Evolutionary conservation across 805 yeast species (phyloP).

Genomic region (Metschnikowia proteae): DNA sequence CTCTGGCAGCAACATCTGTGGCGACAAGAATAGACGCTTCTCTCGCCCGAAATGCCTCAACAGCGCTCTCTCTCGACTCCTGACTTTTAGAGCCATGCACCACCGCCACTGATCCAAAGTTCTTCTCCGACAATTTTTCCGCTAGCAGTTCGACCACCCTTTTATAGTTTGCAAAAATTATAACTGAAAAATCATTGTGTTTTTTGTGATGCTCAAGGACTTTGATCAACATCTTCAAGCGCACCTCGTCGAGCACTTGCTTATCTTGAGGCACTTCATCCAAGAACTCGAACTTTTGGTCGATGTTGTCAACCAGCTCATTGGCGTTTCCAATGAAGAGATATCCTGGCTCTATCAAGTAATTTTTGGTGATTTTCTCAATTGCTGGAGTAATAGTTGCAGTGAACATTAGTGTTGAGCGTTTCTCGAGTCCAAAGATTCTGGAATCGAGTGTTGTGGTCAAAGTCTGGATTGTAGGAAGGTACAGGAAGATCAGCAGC

Average conservation of each 20-base stretch:
- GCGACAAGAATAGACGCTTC: constrained; percentile 69
- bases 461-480: constrained; percentile 42
- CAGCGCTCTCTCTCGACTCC: constrained; percentile 76
- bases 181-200: constrained; percentile 38
- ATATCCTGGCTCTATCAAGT: constrained; percentile 57
- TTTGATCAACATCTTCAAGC: constrained; percentile 41
- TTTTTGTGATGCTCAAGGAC: constrained; percentile 44
- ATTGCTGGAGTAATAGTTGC: constrained; percentile 85
- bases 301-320: constrained; percentile 62
- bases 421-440: constrained; percentile 33
- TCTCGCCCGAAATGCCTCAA: constrained; percentile 54
- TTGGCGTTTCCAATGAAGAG: constrained; percentile 67
- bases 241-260: constrained; percentile 26
- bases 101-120: constrained; percentile 47
- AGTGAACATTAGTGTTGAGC: constrained; percentile 86
- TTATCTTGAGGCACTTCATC: constrained; percentile 32
- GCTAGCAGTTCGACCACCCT: constrained; percentile 66
- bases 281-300: constrained; percentile 54
- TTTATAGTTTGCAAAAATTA: constrained; percentile 78
- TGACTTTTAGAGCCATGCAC: constrained; percentile 89
- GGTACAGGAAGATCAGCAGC: constrained; percentile 49
- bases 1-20: constrained; percentile 95
- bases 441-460: constrained; percentile 28
- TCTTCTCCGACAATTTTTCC: constrained; percentile 39
- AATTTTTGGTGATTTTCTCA: constrained; percentile 60